phyloP scores from a whole-genome alignment of 805 yeast genomes.

The Clavispora phyllophila region DNA sequence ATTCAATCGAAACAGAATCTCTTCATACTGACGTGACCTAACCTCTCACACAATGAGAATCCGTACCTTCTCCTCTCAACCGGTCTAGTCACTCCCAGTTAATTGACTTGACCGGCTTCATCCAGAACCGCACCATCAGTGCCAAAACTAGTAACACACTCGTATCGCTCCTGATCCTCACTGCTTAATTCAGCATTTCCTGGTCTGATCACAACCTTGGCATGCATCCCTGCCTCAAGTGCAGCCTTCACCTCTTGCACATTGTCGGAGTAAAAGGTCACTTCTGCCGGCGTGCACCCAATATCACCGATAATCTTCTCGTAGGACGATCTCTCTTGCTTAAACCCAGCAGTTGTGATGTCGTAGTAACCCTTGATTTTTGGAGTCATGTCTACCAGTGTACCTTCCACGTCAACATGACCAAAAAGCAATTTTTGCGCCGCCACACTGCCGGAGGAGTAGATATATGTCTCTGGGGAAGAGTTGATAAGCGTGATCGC shows the following conservation, averaged over 20 bases:
- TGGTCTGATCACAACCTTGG: constrained; percentile 60
- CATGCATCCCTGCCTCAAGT: constrained; percentile 51
- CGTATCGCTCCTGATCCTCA: constrained; percentile 20
- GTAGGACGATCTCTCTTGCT: constrained; percentile 56
- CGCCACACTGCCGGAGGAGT: constrained; percentile 83
- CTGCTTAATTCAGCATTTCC: constrained; percentile 59
- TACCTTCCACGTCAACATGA: constrained; percentile 43
- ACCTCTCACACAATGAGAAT: too few relatives aligned
- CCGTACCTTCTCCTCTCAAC: too few relatives aligned
- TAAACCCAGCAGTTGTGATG: constrained; percentile 77
- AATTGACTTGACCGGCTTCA: too few relatives aligned
- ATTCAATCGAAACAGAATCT: too few relatives aligned
- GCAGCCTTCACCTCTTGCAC: constrained; percentile 77
- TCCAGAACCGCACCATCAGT: too few relatives aligned
- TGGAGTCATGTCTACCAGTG: constrained; percentile 47
- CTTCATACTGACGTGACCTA: too few relatives aligned
- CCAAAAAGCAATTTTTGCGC: constrained; percentile 80
- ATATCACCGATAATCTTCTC: constrained; percentile 45
- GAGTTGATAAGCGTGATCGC: constrained; percentile 53
- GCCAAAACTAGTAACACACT: constrained; percentile 6
- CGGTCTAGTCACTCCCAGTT: too few relatives aligned
- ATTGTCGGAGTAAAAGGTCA: constrained; percentile 77
- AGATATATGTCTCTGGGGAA: constrained; percentile 50
- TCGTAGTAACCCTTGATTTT: constrained; percentile 70
- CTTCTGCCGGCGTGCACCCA: constrained; percentile 25